A percentile compares a stretch with the other conserved stretches of the same genome.
These are phyloP conservation scores for Zangia roseola DNA, from an alignment of 768 basidiomycete species.

Conservation along the genomic window DNA sequence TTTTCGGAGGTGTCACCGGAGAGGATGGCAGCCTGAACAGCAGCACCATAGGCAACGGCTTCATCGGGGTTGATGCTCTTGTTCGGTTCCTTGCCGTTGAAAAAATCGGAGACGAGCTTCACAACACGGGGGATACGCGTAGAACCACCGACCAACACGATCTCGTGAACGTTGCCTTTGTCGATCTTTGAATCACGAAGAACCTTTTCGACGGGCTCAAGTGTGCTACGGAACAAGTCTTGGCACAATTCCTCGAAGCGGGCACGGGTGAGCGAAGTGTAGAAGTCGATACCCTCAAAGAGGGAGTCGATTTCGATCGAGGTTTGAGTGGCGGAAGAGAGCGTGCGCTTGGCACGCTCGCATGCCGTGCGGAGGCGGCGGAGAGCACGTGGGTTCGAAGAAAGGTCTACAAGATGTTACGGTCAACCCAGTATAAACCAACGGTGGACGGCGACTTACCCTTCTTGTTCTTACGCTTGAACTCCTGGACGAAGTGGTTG, in stretches of 20 bases:
- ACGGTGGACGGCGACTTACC: constrained; percentile 38
- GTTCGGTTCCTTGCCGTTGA: constrained; percentile 98
- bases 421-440: constrained; percentile 4
- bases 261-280: constrained; percentile 96
- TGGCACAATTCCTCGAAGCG: constrained; percentile 96
- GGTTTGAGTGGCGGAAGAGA: constrained; percentile 94
- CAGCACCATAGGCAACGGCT: constrained; percentile 98
- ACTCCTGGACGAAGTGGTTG: constrained; percentile 94
- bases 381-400: constrained; percentile 89
- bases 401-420: constrained; percentile 56
- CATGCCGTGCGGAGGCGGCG: constrained; percentile 97
- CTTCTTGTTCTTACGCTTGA: constrained; percentile 98
- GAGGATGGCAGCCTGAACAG: constrained; percentile 97
- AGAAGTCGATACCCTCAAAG: constrained; percentile 97
- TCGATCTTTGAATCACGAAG: constrained; percentile 98
- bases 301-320: constrained; percentile 98
- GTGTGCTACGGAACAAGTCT: constrained; percentile 90
- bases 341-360: constrained; percentile 97
- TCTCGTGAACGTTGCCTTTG: constrained; percentile 93
- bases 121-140: constrained; percentile 98
- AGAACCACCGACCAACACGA: constrained; percentile 96
- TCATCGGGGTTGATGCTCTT: constrained; percentile 99
- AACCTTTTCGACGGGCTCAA: constrained; percentile 97
- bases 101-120: constrained; percentile 97
- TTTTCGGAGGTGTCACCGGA: constrained; percentile 98